A percentile compares a stretch with the other conserved stretches of the same genome.
Evolutionary conservation across 257 asterid species (phyloP).

Genomic region (Fraxinus excelsior): DNA sequence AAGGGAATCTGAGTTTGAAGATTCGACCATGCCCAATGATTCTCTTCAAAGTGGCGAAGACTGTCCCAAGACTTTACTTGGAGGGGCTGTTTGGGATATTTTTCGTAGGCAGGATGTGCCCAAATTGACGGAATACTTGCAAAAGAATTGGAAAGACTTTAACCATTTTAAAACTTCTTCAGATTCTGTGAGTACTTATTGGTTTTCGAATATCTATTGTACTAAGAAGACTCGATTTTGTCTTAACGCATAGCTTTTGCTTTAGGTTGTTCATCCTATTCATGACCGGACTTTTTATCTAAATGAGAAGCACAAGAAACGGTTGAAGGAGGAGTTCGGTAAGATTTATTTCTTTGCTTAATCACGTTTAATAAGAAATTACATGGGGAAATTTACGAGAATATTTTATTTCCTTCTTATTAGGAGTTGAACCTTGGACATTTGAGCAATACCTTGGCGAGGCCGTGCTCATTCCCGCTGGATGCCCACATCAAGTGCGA

Average conservation of each 20-base stretch:
- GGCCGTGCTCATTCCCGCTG: slow-evolving; percentile 55
- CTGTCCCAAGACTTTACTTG: slow-evolving; percentile 18
- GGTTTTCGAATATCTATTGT: not conserved
- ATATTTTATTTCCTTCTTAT: not conserved
- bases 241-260: slow-evolving; percentile 9
- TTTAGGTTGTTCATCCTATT: slow-evolving; percentile 52
- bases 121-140: slow-evolving; percentile 40
- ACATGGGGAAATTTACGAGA: not conserved
- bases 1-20: slow-evolving; percentile 31
- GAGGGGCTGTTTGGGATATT: slow-evolving; percentile 57
- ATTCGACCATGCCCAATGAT: slow-evolving; percentile 13
- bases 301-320: slow-evolving; percentile 45
- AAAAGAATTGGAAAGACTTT: slow-evolving; percentile 42
- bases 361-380: not conserved
- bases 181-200: slow-evolving; percentile 32
- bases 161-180: slow-evolving; percentile 31
- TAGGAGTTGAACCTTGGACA: slow-evolving; percentile 55
- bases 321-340: slow-evolving; percentile 49
- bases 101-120: slow-evolving; percentile 55
- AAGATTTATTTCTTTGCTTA: slow-evolving; percentile 13
- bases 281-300: slow-evolving; percentile 49
- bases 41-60: slow-evolving; percentile 19
- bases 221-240: not conserved
- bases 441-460: slow-evolving; percentile 51
- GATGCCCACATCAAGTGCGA: slow-evolving; percentile 60